Evolutionary conservation across 2,329 filamentous ascomycete genomes (phyloP), one percentile per base, ranked within the genome.

Genomic region (Helotiales sp.): DNA sequence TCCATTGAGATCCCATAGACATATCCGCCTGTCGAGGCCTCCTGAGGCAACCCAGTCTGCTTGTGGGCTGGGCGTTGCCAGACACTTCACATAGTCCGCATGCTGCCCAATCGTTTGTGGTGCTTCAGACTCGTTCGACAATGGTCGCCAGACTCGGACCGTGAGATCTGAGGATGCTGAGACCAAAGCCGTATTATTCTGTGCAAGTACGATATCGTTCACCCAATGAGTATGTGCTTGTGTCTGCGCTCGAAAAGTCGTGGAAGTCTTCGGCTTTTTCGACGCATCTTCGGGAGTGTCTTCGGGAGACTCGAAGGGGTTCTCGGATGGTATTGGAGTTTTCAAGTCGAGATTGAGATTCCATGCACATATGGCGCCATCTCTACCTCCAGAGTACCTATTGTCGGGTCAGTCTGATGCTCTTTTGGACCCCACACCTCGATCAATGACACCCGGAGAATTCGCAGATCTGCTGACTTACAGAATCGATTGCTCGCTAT

Each of bases 301-400:
- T 30, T 71, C 67, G 31, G 69, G 63, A 15, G 67, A 68, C 36
- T 66, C 67, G 54, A 72, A 72, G 17, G 68, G 67, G 38, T 71
- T 66, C 17, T 69, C 66, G 17, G 55, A 30, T 5, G 56, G 54
- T 36, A 55, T 55, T 44, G 58, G 54, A 29, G 51, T 57, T 44
- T 77, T 77, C 62, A 90, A 79, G 71, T 91, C 82, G 69, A 90
- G 84, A 69, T 91, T 84, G 53, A 97, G 79, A 74, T 98, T 88
- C 95, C 95, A 99, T 60, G 93, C 91, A 77, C 95, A 99, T 66
- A 99, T 88, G 51, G 95, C 89, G 67, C 95, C 95, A 75, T 99
- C 95, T 71, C 95, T 88, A 59, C 95, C 95, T 65, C 91, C 95
- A 46, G 95, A 97, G 77, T 98, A 99, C 69, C 93, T 97, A 66